Base-by-base conservation (phyloP, 2,329 filamentous ascomycete species). In the Phialocephala subalpina region DNA sequence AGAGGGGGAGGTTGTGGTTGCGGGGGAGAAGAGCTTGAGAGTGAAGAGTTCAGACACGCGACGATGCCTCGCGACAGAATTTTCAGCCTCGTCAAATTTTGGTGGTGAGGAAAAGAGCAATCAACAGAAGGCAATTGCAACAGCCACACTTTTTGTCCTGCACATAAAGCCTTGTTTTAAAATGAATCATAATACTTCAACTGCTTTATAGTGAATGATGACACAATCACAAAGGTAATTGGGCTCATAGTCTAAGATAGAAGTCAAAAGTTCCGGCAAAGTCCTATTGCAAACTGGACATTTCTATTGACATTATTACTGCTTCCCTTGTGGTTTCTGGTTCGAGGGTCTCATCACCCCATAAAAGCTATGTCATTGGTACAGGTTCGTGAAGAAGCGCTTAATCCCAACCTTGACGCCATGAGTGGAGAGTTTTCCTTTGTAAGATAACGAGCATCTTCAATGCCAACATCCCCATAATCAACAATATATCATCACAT, bases 351-450 rank as follows among this genome's bases (percentile, higher is more conserved):
- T n/a, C 27, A 14, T 11, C 8, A 7, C 25, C 25, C n/a, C 3
- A 6, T 11, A 18, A 7, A 1, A 14, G 1, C 14, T 53, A 14
- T 16, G 11, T 25, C 2, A 18, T 33, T 33, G 12, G 18, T 6
- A 16, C 7, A 53, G 49, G 6, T 22, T 49, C n/a, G 6, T 49
- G 49, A 33, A 57, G 22, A 49, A 49, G n/a, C 20, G 22, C 53
- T 22, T 16, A 57, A 49, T 38, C 20, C 40, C 49, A 53, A 33
- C 33, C 38, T 36, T 18, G 68, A 69, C 66, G 67, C 67, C 69
- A 63, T 25, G 45, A 69, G 70, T 60, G 27, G 66, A 70, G 69
- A 62, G 59, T 53, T 60, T 25, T 62, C 40, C 45, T 66, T 42
- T 68, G 53, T 65, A n/a, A n/a, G n/a, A n/a, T n/a, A n/a, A 70